Evolutionary conservation across 257 asterid genomes (phyloP).

Genomic region (Petunia secreta): DNA sequence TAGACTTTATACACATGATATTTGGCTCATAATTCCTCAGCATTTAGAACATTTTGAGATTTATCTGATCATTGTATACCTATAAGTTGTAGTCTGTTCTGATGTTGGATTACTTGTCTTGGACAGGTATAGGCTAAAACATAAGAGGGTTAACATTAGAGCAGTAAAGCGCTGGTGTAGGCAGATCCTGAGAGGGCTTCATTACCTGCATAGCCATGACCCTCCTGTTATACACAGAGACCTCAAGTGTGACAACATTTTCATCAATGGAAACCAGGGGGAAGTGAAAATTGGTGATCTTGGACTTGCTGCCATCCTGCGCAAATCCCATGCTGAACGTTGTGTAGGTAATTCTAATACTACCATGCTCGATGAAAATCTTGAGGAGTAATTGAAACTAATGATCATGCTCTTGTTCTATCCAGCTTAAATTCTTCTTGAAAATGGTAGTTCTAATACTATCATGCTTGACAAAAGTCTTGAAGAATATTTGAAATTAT

Average conservation of each 20-base stretch:
- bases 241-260: constrained; percentile 90
- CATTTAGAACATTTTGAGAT: background rate
- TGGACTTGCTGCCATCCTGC: constrained; percentile 83
- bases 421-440: background rate
- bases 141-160: constrained; percentile 73
- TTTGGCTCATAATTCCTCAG: background rate
- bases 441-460: background rate
- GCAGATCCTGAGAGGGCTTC: constrained; percentile 80
- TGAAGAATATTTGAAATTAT: too few relatives aligned
- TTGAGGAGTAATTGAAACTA: background rate
- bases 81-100: background rate
- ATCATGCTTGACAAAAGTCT: too few relatives aligned
- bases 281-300: constrained; percentile 92
- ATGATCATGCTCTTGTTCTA: background rate
- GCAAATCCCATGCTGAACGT: constrained; percentile 79
- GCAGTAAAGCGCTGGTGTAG: constrained; percentile 93
- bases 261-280: constrained; percentile 85
- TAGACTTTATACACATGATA: background rate
- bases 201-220: constrained; percentile 77
- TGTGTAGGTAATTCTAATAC: constrained; percentile 66
- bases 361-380: background rate
- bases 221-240: constrained; percentile 94
- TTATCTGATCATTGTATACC: background rate
- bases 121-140: constrained; percentile 74
- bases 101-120: constrained; percentile 23